Evolutionary conservation across 2,329 filamentous ascomycete genomes (phyloP), one percentile per base, ranked within the genome.

Genomic region (Lachnellula suecica): DNA sequence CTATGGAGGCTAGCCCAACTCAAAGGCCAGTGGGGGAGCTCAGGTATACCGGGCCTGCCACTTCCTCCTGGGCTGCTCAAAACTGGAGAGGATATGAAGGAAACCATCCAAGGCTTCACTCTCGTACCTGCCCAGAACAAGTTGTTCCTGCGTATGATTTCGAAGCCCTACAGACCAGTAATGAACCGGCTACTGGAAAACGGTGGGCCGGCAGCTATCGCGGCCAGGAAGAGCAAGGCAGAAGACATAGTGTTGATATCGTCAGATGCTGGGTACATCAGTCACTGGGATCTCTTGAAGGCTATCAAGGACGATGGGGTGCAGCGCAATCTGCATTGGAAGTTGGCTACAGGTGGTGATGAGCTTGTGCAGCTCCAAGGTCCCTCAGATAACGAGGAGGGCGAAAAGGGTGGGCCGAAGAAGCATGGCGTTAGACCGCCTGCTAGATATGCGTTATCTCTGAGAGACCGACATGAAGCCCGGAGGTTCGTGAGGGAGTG

Each of bases 401-500:
- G 43, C n/a, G 31, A 52, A 11, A 29, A 20, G 20, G 29, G 27
- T 42, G 13, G 29, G 29, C 13, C 43, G 23, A 34, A 40, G 27
- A 2, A 49, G 6, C 5, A 44, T 43, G 24, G 11, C n/a, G 13
- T 25, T 44, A 34, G 43, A 7, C 56, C 42, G 20, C 59, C 57
- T 15, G 41, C 57, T 13, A 64, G 58, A 47, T 69, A 61, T 51
- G 57, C 67, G 5, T 49, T 70, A 11, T 58, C 64, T 4, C 67
- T 70, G 44, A 62, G 55, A 38, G 61, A 67, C 49, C 52, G 57
- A 15, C 51, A 64, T 19, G 67, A 70, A 52, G 67, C 67, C 15
- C 54, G 72, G 49, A 68, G 75, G 55, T 82, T 81, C 66, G 71
- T 74, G 3, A 62, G 70, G 44, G 68, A 73, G 52, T 84, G 80